A percentile compares a stretch with the other conserved stretches of the same genome.
Conservation (phyloP, 2,329 filamentous ascomycete genomes). For the Cercospora sojina region DNA sequence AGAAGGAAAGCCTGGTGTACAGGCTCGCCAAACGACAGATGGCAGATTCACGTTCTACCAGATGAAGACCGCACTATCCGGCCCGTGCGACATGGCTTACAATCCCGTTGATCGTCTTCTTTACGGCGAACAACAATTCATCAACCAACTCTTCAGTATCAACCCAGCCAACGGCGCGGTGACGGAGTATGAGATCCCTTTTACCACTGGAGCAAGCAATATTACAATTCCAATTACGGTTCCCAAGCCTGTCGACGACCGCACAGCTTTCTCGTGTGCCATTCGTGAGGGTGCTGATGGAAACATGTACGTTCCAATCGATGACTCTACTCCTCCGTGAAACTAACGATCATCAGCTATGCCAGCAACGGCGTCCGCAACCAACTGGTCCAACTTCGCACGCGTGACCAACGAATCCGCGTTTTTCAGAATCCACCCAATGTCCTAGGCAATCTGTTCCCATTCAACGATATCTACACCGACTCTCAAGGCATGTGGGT, state of each 20-base stretch:
- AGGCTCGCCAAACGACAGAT: conserved; percentile 2
- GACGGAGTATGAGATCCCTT: conserved; percentile 20
- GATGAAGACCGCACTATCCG: conserved; percentile 16
- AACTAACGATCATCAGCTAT: neutral
- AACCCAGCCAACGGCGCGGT: conserved; percentile 17
- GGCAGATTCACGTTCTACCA: conserved; percentile 21
- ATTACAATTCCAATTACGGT: neutral
- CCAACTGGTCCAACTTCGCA: conserved; percentile 25
- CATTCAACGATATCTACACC: conserved; percentile 27
- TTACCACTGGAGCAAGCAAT: conserved; percentile 15
- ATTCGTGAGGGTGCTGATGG: conserved; percentile 25
- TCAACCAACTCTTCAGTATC: conserved; percentile 21
- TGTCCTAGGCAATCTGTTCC: conserved; percentile 24
- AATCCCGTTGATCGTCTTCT: conserved; percentile 17
- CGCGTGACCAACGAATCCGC: conserved; percentile 7
- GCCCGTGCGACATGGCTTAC: conserved; percentile 23
- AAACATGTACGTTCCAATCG: conserved; percentile 20
- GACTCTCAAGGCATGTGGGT: conserved; percentile 25
- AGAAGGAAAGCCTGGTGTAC: conserved; percentile 2
- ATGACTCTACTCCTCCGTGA: accelerated
- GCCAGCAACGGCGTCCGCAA: conserved; percentile 26
- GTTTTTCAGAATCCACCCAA: conserved; percentile 26
- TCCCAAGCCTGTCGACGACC: conserved; percentile 10
- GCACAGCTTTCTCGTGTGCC: conserved; percentile 19
- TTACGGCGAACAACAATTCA: conserved; percentile 18